These are phyloP conservation scores for Cercophora scortea DNA, from an alignment of 495 filamentous ascomycete genomes.

Conservation along the genomic window DNA sequence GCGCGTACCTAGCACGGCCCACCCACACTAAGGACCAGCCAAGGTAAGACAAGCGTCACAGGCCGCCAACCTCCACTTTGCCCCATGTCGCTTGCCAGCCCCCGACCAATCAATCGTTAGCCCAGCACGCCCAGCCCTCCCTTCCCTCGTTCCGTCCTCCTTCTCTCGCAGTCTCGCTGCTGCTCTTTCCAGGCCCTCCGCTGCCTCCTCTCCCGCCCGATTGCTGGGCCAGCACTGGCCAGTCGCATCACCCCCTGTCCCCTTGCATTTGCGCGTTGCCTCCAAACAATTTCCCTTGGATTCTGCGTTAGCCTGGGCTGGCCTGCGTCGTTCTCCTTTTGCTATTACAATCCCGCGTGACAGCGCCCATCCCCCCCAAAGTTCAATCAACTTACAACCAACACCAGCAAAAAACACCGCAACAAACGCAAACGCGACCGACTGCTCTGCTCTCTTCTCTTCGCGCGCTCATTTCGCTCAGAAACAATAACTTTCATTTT, in stretches of 20 bases:
- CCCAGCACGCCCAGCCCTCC: too few relatives aligned
- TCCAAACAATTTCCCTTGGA: constrained; percentile 22
- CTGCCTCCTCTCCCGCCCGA: too few relatives aligned
- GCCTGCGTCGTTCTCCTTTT: constrained; percentile 4
- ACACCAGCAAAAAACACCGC: constrained; percentile 14
- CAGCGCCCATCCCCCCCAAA: constrained; percentile 20
- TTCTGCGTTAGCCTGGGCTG: background rate
- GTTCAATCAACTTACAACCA: constrained; percentile 19
- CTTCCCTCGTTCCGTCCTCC: too few relatives aligned
- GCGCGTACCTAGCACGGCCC: too few relatives aligned
- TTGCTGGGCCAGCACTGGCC: background rate
- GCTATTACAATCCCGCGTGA: constrained; percentile 28
- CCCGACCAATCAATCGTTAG: too few relatives aligned
- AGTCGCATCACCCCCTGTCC: constrained; percentile 16
- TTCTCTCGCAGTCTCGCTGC: too few relatives aligned
- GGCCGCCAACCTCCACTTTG: too few relatives aligned
- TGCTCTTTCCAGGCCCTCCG: too few relatives aligned
- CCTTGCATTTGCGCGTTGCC: constrained; percentile 23
- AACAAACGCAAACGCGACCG: constrained; percentile 15
- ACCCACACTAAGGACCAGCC: background rate
- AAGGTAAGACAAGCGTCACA: too few relatives aligned
- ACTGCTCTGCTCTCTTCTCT: constrained; percentile 9
- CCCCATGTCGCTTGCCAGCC: too few relatives aligned
- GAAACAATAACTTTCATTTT: constrained; percentile 3
- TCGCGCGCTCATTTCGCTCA: constrained; percentile 23